Evolutionary conservation across 2,329 filamentous ascomycete species (phyloP).

Genomic region (Colletotrichum sojae): DNA sequence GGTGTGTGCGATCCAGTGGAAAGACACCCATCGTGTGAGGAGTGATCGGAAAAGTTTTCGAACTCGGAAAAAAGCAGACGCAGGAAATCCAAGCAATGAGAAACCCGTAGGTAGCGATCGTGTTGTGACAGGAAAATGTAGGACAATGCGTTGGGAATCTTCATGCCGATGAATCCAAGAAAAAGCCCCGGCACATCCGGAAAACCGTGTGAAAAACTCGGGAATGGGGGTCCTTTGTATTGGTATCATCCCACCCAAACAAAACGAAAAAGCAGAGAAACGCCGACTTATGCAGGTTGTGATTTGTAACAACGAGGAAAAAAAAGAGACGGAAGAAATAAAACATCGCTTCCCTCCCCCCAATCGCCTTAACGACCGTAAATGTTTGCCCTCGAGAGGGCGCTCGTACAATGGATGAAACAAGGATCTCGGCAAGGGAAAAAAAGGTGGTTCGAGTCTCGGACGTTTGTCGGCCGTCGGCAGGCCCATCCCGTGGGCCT

Average conservation of each 20-base stretch:
- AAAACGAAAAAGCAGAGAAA: conserved; percentile 14
- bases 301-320: conserved; percentile 16
- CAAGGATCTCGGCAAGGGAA: neutral
- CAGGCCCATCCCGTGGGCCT: conserved; percentile 18
- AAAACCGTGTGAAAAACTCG: conserved; percentile 6
- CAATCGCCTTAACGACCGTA: conserved; percentile 21
- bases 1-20: too few relatives aligned
- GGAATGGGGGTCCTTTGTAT: conserved; percentile 28
- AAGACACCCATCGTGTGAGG: conserved; percentile 11
- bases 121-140: conserved; percentile 8
- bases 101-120: conserved; percentile 35
- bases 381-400: conserved; percentile 21
- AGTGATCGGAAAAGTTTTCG: neutral
- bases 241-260: conserved; percentile 36
- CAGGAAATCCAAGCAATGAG: neutral
- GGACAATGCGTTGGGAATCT: conserved; percentile 12
- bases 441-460: neutral
- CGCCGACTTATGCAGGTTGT: conserved; percentile 32
- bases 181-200: conserved; percentile 7
- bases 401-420: conserved; percentile 28
- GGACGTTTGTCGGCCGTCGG: neutral
- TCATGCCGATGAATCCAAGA: conserved; percentile 10
- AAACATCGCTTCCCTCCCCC: neutral
- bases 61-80: neutral
- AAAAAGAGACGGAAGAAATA: neutral